These are phyloP conservation scores for Tuber aestivum DNA, from an alignment of 495 filamentous ascomycete species.

Conservation along the genomic window DNA sequence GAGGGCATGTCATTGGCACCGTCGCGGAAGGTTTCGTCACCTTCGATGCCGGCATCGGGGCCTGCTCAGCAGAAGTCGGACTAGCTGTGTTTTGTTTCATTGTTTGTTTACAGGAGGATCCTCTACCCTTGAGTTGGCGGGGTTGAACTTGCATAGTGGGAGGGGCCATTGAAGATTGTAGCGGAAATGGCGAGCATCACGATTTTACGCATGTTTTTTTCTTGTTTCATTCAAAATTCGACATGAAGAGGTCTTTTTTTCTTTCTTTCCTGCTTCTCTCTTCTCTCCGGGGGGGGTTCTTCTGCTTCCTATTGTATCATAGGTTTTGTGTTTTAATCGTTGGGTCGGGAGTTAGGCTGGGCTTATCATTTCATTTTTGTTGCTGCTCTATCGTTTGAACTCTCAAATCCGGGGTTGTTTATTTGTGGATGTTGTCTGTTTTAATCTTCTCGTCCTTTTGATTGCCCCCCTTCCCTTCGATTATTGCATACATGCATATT, in stretches of 20 bases:
- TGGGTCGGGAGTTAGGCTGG: slow-evolving; percentile 35
- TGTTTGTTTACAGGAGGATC: slow-evolving; percentile 14
- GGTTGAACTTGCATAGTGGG: slow-evolving; percentile 44
- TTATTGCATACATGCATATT: slow-evolving; percentile 28
- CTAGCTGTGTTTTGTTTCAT: slow-evolving; percentile 37
- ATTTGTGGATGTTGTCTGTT: neutral
- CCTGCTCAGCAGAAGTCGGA: slow-evolving; percentile 45
- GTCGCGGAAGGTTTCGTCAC: slow-evolving; percentile 41
- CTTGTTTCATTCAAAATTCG: slow-evolving; percentile 24
- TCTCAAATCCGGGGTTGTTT: slow-evolving; percentile 27
- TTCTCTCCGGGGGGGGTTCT: slow-evolving; percentile 12
- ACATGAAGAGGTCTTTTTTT: slow-evolving; percentile 22
- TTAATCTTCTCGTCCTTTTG: slow-evolving; percentile 15
- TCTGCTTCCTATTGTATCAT: slow-evolving; percentile 27
- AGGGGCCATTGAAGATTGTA: slow-evolving; percentile 49
- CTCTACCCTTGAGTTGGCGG: slow-evolving; percentile 13
- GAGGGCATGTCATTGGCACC: slow-evolving; percentile 55
- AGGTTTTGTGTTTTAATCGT: slow-evolving; percentile 35
- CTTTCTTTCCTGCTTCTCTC: neutral
- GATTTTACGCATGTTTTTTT: slow-evolving; percentile 32
- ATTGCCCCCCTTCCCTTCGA: slow-evolving; percentile 15
- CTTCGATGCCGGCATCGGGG: slow-evolving; percentile 43
- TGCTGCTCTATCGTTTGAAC: slow-evolving; percentile 18
- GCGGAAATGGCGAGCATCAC: slow-evolving; percentile 49
- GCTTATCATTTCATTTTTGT: slow-evolving; percentile 21